Evolutionary conservation across 1,139 yeast species (phyloP).

Genomic region (Pichia sp.): DNA sequence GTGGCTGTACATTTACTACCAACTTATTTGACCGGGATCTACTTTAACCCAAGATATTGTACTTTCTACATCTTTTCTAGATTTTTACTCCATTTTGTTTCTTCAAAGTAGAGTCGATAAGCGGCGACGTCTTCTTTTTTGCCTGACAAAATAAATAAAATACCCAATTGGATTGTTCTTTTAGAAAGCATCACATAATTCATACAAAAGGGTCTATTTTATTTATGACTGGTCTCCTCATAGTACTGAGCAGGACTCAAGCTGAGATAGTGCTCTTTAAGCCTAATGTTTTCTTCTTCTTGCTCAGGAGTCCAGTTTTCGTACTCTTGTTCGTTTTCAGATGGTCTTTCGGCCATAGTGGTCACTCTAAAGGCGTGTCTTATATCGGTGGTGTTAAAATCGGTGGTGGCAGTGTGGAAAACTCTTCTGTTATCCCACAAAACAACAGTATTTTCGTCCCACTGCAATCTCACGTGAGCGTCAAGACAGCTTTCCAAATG

Average conservation of each 20-base stretch:
- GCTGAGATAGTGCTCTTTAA: constrained; percentile 16
- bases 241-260: constrained; percentile 10
- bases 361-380: constrained; percentile 70
- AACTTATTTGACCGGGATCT: no score
- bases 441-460: constrained; percentile 60
- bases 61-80: no score
- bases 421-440: constrained; percentile 71
- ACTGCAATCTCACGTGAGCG: constrained; percentile 52
- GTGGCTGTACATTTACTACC: no score
- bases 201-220: not conserved
- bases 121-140: no score
- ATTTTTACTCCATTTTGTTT: no score
- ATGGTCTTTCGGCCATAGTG: constrained; percentile 50
- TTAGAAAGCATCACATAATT: no score
- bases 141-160: no score
- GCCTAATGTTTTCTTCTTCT: constrained; percentile 29
- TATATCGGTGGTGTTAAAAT: constrained; percentile 49
- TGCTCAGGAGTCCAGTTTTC: constrained; percentile 37
- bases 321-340: constrained; percentile 25
- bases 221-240: not conserved
- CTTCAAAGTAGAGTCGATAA: no score
- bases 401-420: constrained; percentile 58
- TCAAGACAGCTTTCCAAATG: constrained; percentile 50
- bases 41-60: no score
- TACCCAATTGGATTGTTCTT: no score